Evolutionary conservation across 2,329 filamentous ascomycete species (phyloP), one percentile per base, ranked within the genome.

Genomic region (Endocalyx cinctus): DNA sequence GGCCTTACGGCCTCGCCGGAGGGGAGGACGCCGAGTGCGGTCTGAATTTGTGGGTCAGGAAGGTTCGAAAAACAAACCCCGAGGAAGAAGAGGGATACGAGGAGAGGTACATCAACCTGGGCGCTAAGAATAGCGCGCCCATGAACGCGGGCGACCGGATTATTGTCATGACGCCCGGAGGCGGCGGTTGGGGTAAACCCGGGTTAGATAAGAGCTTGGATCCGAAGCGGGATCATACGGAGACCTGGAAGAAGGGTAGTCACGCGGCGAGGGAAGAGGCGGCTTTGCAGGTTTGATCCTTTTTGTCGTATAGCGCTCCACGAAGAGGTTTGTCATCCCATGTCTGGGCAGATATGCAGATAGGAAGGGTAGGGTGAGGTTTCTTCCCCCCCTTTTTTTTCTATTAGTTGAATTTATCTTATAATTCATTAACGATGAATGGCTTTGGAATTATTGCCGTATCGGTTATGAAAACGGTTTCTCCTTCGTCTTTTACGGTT

Each of bases 41-140:
- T 0, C 64, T 89, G 41, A 97, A 97, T 48, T 66, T 94, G 28
- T 97, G 90, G 90, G 80, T 94, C 81, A 90, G 33, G 66, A 70
- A 45, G 78, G 77, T 57, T 63, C 63, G 2, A 67, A 23, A 23
- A 1, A 45, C 41, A 4, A 50, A 55, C 11, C 53, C 54, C 2
- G 48, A 52, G 0, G 56, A 51, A 0, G 59, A 62, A 10, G 51
- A 52, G 6, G 69, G 74, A 42, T 72, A 70, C 50, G 67, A 79
- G 54, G 71, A 80, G 55, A 64, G 80, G 25, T 66, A 70, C 32
- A 81, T 89, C 51, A 88, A 85, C 50, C 55, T 89, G 25, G 84
- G 84, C 1, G 83, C 78, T 2, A 90, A 90, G 69, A 90, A 89
- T 47, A 87, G 79, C 17, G 84, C 84, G 10, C 70, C 73, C 10